phyloP scores from a whole-genome alignment of 805 yeast species.

The Kurtzmaniella cleridarum region DNA sequence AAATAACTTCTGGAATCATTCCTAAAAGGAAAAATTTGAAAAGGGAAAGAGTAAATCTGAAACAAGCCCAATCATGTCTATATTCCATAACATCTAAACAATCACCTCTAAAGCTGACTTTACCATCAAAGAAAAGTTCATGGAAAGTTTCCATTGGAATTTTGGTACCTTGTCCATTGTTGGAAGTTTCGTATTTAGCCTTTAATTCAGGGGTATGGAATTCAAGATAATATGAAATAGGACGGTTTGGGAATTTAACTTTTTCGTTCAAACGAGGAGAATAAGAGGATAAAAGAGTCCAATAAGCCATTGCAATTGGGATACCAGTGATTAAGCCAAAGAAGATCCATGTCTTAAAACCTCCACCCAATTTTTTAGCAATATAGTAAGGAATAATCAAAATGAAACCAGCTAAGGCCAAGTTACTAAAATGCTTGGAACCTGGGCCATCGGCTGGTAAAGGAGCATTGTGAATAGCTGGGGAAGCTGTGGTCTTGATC shows the following conservation, averaged over 20 bases:
- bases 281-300: constrained; percentile 73
- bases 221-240: constrained; percentile 74
- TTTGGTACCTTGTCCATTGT: constrained; percentile 59
- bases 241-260: constrained; percentile 68
- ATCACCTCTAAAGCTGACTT: constrained; percentile 86
- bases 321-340: constrained; percentile 49
- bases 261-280: constrained; percentile 81
- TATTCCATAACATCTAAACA: constrained; percentile 76
- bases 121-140: constrained; percentile 76
- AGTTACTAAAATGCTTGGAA: constrained; percentile 67
- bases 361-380: constrained; percentile 63
- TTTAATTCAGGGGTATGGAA: constrained; percentile 71
- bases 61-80: constrained; percentile 88
- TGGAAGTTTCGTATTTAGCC: constrained; percentile 49
- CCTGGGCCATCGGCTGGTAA: constrained; percentile 92
- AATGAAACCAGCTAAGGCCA: constrained; percentile 43
- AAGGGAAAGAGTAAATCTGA: constrained; percentile 69
- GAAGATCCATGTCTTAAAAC: constrained; percentile 61
- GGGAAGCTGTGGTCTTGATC: constrained; percentile 39
- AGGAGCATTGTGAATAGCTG: constrained; percentile 80
- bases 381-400: constrained; percentile 57
- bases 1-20: constrained; percentile 86
- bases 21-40: constrained; percentile 80
- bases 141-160: constrained; percentile 92
- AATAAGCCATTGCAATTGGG: constrained; percentile 75